A percentile compares a stretch with the other conserved stretches of the same genome.
These are phyloP conservation scores for Boletus vinaceobasis DNA, from an alignment of 768 basidiomycete genomes.

Conservation along the genomic window DNA sequence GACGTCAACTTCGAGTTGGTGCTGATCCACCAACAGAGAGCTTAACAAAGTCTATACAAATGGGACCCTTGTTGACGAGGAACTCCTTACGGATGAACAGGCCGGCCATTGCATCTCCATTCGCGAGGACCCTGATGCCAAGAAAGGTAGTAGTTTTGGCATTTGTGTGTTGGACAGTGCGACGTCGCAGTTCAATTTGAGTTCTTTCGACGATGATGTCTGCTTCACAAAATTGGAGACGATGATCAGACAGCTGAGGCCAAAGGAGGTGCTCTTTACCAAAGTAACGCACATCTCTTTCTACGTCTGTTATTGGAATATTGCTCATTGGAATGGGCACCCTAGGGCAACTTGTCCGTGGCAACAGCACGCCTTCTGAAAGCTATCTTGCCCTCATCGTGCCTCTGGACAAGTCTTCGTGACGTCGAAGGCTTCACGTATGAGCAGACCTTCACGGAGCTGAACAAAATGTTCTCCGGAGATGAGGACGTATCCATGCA, in stretches of 20 bases:
- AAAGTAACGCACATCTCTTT: conserved; percentile 52
- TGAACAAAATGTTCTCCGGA: conserved; percentile 62
- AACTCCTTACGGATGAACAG: conserved; percentile 87
- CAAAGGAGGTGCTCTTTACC: conserved; percentile 86
- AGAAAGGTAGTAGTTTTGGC: conserved; percentile 64
- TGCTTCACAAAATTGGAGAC: conserved; percentile 94
- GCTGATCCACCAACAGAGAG: conserved; percentile 48
- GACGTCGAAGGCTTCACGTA: conserved; percentile 79
- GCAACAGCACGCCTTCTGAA: conserved; percentile 81
- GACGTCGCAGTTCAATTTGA: conserved; percentile 92
- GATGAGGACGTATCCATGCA: conserved; percentile 44
- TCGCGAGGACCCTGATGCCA: conserved; percentile 48
- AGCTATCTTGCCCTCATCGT: conserved; percentile 69
- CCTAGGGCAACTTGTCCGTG: conserved; percentile 81
- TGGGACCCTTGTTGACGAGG: conserved; percentile 90
- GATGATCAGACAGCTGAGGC: conserved; percentile 82
- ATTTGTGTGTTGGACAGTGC: conserved; percentile 91
- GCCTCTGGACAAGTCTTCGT: conserved; percentile 87
- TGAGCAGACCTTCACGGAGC: conserved; percentile 63
- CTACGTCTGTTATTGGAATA: neutral
- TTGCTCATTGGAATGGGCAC: neutral
- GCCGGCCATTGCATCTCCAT: conserved; percentile 94
- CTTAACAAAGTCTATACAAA: conserved; percentile 95
- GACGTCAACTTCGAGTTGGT: neutral
- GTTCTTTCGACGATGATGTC: conserved; percentile 86